phyloP scores from a whole-genome alignment of 2,329 filamentous ascomycete genomes.

The Hymenoscyphus fraxineus region DNA sequence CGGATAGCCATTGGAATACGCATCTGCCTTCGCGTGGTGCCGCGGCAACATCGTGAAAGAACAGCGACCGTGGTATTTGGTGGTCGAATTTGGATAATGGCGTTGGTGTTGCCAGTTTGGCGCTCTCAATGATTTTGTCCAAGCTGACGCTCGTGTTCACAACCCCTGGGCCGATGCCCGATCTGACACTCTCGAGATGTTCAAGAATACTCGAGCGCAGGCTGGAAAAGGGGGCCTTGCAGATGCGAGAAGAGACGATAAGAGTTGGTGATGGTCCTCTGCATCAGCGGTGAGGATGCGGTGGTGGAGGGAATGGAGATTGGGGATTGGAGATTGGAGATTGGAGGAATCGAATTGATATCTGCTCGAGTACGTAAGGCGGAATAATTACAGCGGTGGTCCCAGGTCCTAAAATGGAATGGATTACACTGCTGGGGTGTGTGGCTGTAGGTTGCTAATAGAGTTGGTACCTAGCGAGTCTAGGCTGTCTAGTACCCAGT shows the following conservation, averaged over 20 bases:
- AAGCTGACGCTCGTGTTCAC: conserved; percentile 25
- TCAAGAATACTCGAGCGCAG: neutral
- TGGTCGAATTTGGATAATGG: conserved; percentile 8
- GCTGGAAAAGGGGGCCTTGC: neutral
- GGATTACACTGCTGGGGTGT: too few relatives aligned
- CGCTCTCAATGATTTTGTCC: conserved; percentile 15
- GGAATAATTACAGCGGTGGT: neutral
- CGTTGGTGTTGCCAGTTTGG: conserved; percentile 23
- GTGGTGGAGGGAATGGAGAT: neutral
- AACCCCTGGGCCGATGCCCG: conserved; percentile 26
- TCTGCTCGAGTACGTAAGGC: neutral
- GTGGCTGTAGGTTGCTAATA: too few relatives aligned
- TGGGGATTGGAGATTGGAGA: neutral
- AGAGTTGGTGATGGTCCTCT: neutral
- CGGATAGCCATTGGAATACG: conserved; percentile 79
- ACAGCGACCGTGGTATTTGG: conserved; percentile 21
- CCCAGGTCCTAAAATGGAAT: neutral
- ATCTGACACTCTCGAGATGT: conserved; percentile 1
- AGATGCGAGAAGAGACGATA: neutral
- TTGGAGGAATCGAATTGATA: neutral
- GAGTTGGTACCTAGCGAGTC: too few relatives aligned
- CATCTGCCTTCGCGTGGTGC: conserved; percentile 61
- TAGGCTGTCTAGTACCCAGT: too few relatives aligned
- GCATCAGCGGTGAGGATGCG: neutral
- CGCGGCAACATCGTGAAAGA: conserved; percentile 72